These are phyloP conservation scores for Clonostachys chloroleuca DNA, from an alignment of 2,329 filamentous ascomycete genomes.

Conservation along the genomic window DNA sequence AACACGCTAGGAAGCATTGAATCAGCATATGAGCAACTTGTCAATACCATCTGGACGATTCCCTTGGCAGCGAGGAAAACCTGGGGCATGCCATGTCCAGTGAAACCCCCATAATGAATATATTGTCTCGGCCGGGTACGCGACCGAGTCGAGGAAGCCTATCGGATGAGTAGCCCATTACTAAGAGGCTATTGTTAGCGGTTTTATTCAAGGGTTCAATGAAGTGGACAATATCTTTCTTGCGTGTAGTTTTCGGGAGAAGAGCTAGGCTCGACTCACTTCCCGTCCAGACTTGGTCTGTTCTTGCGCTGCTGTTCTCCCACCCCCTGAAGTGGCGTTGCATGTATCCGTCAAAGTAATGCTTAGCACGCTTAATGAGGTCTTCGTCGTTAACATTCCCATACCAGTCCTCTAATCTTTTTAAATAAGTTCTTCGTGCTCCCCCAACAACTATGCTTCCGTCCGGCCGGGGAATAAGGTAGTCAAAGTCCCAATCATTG, in stretches of 20 bases:
- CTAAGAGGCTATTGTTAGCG: slow-evolving; percentile 7
- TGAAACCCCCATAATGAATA: slow-evolving; percentile 43
- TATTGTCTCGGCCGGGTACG: slow-evolving; percentile 20
- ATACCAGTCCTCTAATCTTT: too few relatives aligned
- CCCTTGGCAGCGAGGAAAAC: slow-evolving; percentile 34
- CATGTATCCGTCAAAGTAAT: slow-evolving; percentile 44
- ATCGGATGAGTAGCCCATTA: slow-evolving; percentile 37
- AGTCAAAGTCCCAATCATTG: slow-evolving; percentile 16
- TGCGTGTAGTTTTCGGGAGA: too few relatives aligned
- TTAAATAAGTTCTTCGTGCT: too few relatives aligned
- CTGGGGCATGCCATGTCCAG: slow-evolving; percentile 45
- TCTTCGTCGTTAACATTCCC: too few relatives aligned
- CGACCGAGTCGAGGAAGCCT: slow-evolving; percentile 32
- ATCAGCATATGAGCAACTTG: slow-evolving; percentile 32
- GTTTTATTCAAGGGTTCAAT: too few relatives aligned
- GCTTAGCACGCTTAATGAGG: slow-evolving; percentile 30
- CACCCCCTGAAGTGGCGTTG: slow-evolving; percentile 38
- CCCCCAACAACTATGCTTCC: slow-evolving; percentile 27
- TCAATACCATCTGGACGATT: slow-evolving; percentile 29
- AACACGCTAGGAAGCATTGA: slow-evolving; percentile 29
- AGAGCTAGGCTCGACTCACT: slow-evolving; percentile 8
- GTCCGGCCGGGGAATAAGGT: slow-evolving; percentile 36
- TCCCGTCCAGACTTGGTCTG: slow-evolving; percentile 31
- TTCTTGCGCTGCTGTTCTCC: slow-evolving; percentile 31
- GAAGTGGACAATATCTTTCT: too few relatives aligned